Conservation (phyloP, 305 asterid species). For the Vinca major region DNA sequence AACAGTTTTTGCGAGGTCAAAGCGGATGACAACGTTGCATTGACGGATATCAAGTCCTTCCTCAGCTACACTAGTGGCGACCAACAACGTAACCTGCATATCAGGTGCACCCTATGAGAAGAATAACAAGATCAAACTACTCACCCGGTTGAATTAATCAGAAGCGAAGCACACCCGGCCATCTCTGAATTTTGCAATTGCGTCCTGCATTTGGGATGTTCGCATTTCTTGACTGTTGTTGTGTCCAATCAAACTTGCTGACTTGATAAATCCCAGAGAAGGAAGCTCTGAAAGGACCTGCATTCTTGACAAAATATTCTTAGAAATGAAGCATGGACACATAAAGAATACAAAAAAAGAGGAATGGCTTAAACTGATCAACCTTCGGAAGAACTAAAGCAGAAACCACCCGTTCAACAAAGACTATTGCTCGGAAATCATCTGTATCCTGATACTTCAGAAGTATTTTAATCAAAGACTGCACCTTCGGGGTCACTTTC, state of each 20-base stretch:
- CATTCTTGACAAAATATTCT: conserved; percentile 20
- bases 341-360: conserved; percentile 7
- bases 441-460: conserved; percentile 82
- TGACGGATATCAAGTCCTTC: conserved; percentile 99
- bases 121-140: conserved; percentile 10
- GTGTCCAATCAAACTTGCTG: conserved; percentile 96
- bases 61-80: conserved; percentile 99
- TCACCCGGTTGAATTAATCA: conserved; percentile 9
- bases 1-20: conserved; percentile 99
- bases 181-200: conserved; percentile 89
- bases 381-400: conserved; percentile 99
- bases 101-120: conserved; percentile 19
- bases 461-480: conserved; percentile 85
- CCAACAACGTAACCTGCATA: conserved; percentile 83
- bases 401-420: conserved; percentile 95
- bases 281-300: conserved; percentile 96
- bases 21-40: conserved; percentile 98
- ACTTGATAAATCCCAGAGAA: conserved; percentile 73
- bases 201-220: conserved; percentile 94
- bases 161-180: conserved; percentile 77
- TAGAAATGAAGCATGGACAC: conserved; percentile 17
- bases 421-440: conserved; percentile 96
- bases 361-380: conserved; percentile 14
- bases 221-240: conserved; percentile 99
- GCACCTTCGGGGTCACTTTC: conserved; percentile 98